phyloP scores from a whole-genome alignment of 306 rosid genomes.

The Herpetospermum pedunculosum region DNA sequence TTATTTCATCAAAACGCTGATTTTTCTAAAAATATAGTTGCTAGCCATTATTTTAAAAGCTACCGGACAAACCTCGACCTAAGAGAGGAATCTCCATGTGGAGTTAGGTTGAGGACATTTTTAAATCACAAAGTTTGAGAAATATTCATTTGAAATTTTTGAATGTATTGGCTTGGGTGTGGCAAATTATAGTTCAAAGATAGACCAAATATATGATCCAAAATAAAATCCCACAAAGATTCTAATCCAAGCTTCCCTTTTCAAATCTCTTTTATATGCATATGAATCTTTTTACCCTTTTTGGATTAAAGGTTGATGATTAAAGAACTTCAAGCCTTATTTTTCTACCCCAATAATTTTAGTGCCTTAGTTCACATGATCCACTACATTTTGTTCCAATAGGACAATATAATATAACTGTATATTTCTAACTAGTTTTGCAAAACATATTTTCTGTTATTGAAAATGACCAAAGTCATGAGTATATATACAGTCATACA shows the following conservation, averaged over 20 bases:
- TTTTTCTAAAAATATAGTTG: too few relatives aligned
- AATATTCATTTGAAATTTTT: not conserved
- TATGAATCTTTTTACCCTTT: not conserved
- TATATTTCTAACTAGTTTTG: not conserved
- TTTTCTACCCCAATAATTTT: not conserved
- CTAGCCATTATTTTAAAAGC: too few relatives aligned
- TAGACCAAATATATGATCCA: constrained; percentile 1
- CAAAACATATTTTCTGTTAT: too few relatives aligned
- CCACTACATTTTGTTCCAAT: not conserved
- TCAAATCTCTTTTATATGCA: not conserved
- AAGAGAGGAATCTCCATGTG: not conserved
- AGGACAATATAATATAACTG: not conserved
- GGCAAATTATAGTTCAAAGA: not conserved
- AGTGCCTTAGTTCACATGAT: not conserved
- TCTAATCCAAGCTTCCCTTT: not conserved
- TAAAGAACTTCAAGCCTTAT: not conserved
- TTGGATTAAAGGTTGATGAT: not conserved
- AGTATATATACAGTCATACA: too few relatives aligned
- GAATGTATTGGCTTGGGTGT: not conserved
- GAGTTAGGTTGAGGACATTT: not conserved
- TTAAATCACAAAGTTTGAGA: not conserved
- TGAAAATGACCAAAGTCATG: too few relatives aligned
- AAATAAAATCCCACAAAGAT: not conserved
- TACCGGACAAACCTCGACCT: too few relatives aligned
- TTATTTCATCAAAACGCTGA: too few relatives aligned